Base-by-base conservation (phyloP, 805 yeast species). In the Tetrapisispora iriomotensis region DNA sequence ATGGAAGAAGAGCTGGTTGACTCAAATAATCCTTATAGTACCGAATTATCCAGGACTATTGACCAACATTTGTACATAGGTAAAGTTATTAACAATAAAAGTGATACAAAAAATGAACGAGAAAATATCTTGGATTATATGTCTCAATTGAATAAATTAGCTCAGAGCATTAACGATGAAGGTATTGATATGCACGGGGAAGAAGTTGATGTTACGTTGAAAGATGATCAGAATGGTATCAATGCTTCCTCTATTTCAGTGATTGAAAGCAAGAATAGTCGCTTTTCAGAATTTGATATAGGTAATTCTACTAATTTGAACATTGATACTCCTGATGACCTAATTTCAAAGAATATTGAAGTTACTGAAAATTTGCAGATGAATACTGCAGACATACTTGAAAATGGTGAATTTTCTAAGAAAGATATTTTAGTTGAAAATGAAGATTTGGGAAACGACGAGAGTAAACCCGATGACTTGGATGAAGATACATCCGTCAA, bases 271-370 rank as follows among this genome's bases (percentile, higher is more conserved):
- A 34, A 34, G 10, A 34, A 19, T 25, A 24, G 13, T 8, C 20
- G 19, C n/a, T 10, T 6, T 12, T 19, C 23, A 7, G 37, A 34
- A 12, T 25, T 25, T 25, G 37, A 25, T 18, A 19, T 26, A 21
- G 14, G 30, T n/a, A 34, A 34, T n/a, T 26, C 37, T 18, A 25
- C 30, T 12, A 34, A 34, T 25, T 25, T 25, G 20, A 34, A 26
- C 19, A 13, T 34, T 24, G 22, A 26, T 7, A 8, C 21, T 19
- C 19, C 18, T 19, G 19, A 12, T 12, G 37, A 19, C 15, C 4
- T 23, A 4, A 22, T 19, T n/a, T n/a, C n/a, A n/a, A n/a, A 23
- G 26, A 8, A 23, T 23, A 23, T 23, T 23, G 26, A 23, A 12
- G 26, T 12, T 8, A 23, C 26, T n/a, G n/a, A n/a, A n/a, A n/a